A percentile compares a stretch with the other conserved stretches of the same genome.
phyloP scores from a whole-genome alignment of 2,329 filamentous ascomycete species.

The Trichoderma atrobrunneum region DNA sequence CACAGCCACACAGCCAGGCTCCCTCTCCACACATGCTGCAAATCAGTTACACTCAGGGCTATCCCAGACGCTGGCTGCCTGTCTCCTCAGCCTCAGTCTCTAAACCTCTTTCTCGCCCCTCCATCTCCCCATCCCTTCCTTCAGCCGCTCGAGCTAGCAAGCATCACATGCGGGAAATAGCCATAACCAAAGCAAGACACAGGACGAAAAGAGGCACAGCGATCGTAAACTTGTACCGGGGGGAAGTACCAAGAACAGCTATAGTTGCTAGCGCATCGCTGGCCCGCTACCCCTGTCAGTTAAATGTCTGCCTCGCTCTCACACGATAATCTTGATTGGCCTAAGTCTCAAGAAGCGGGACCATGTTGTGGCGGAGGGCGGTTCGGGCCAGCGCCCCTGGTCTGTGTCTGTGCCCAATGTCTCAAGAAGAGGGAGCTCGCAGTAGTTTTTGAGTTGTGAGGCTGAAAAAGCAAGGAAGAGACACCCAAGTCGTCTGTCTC shows the following conservation, averaged over 20 bases:
- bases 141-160: background rate
- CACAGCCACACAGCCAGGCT: constrained; percentile 6
- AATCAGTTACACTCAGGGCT: background rate
- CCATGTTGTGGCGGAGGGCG: constrained; percentile 13
- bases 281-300: background rate
- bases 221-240: background rate
- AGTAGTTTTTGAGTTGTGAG: background rate
- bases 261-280: background rate
- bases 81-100: constrained; percentile 11
- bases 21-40: background rate
- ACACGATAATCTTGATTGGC: constrained; percentile 6
- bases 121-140: background rate
- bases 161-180: background rate
- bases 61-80: background rate
- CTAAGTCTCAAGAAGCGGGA: background rate
- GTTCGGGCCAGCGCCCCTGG: background rate
- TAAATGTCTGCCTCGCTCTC: background rate
- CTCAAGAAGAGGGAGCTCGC: background rate
- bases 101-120: background rate
- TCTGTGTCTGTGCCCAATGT: background rate
- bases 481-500: background rate
- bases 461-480: background rate
- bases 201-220: background rate
- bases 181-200: background rate
- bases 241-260: background rate